Evolutionary conservation across 306 rosid genomes (phyloP), one percentile per base, ranked within the genome.

Genomic region (Cicer pinnatifidum): DNA sequence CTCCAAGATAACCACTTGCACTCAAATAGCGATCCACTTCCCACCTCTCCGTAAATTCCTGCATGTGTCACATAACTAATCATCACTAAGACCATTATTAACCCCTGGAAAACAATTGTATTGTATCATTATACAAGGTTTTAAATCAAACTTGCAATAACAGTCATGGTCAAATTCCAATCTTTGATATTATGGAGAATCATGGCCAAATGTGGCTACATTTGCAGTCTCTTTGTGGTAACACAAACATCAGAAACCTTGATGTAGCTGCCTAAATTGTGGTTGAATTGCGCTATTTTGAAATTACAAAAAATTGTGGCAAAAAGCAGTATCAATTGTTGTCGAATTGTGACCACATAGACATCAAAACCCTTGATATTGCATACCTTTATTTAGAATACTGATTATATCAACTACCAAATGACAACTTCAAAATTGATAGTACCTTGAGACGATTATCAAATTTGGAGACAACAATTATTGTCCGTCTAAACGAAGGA

Each of bases 11-110:
- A 75, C 97, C 95, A 74, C 91, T 89, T 68, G 96, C 98, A 85
- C 98, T 89, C 86, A 94, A 85, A 84, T 94, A 94, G 10, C 93
- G 89, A 85, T 94, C 98, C 82, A 94, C 98, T 86, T 94, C 98
- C 98, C 97, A 94, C 72, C 96, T 73, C 45, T 94, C 98, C 81
- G 84, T 59, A 71, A 94, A 94, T 77, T 94, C 98, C 98, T 94
- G 88, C 82, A 75, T 46, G 59, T 12, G 15, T 73, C 78, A 67
- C 47, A 73, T n/a, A 47, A 52, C 65, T 8, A 64, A 17, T 46
- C 9, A 67, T 60, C 54, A 56, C 73, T 67, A 52, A 38, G 38
- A 69, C 16, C 64, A 58, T 58, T 28, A 58, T 11, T 11, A 6
- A 58, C 8, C 17, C 64, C 41, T 35, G 13, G 6, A 58, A 6